Base-by-base conservation (phyloP, 805 yeast species). In the Brettanomyces naardenensis region DNA sequence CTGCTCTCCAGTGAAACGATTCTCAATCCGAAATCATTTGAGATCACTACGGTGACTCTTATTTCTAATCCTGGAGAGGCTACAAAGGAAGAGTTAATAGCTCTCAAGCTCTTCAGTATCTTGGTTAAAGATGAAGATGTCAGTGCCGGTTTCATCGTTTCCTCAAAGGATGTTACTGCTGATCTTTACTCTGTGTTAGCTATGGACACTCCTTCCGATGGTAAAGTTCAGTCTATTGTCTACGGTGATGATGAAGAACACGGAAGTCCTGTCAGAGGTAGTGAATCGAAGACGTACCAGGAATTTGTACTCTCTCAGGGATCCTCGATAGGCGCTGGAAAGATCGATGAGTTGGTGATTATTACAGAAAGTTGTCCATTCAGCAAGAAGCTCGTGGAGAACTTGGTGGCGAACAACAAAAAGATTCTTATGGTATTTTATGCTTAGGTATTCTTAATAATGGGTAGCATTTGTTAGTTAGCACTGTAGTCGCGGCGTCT, bases 11-110 rank as follows among this genome's bases (percentile, higher is more conserved):
- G 39, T 14, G 54, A 52, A 27, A 55, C 60, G 4, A 45, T 53
- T 21, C 35, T 55, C 15, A 49, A 50, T 37, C 59, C 60, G 5
- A 46, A 46, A n/a, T 48, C 57, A 0, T 51, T 55, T 29, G 46
- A 49, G 27, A 48, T 55, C 19, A 44, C 53, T 4, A 39, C 48
- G 1, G 33, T 57, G 11, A 52, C 50, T 2, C 41, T 56, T 21
- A 35, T 53, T 26, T 22, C 53, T 10, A 47, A 39, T 17, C 45
- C 44, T 29, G n/a, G 34, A 4, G 44, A 42, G 18, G 26, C 47
- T 7, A 45, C 44, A 1, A 36, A 40, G 9, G 37, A 41, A 15
- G 58, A 54, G 38, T 19, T 48, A 11, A 36, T 52, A 14, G 54
- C 56, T 3, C 33, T 56, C 30, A 52, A 46, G 26, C 23, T 54